Evolutionary conservation across 2,329 filamentous ascomycete species (phyloP).

Genomic region (Monosporascus sp.): DNA sequence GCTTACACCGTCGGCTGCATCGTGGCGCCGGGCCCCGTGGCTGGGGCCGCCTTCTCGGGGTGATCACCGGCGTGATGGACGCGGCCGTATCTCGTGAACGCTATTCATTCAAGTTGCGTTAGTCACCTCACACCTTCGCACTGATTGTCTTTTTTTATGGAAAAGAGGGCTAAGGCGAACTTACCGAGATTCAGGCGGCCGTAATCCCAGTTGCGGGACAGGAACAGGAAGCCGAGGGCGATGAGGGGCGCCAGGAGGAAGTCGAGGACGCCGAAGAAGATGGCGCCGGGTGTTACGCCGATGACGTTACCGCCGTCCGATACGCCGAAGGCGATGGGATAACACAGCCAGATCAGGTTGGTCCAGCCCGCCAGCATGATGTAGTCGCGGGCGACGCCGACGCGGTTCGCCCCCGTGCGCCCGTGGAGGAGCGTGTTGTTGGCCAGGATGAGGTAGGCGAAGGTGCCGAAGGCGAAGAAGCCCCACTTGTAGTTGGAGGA

Average conservation of each 20-base stretch:
- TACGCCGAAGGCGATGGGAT: constrained; percentile 49
- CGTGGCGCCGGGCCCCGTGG: neutral
- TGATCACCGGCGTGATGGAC: constrained; percentile 36
- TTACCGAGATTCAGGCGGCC: constrained; percentile 38
- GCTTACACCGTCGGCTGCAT: neutral
- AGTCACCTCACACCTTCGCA: neutral
- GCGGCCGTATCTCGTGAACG: constrained; percentile 50
- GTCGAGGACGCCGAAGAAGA: constrained; percentile 52
- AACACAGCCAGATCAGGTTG: constrained; percentile 48
- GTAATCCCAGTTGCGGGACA: constrained; percentile 47
- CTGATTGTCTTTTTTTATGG: neutral
- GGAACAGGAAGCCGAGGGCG: constrained; percentile 35
- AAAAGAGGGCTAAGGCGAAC: neutral
- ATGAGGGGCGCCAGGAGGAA: constrained; percentile 40
- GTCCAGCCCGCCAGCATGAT: constrained; percentile 38
- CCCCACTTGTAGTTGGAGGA: constrained; percentile 51
- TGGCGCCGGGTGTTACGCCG: constrained; percentile 36
- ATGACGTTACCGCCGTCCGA: constrained; percentile 48
- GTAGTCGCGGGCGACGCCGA: constrained; percentile 41
- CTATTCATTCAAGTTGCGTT: constrained; percentile 1
- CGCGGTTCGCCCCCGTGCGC: constrained; percentile 30
- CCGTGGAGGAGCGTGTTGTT: constrained; percentile 36
- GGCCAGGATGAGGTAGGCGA: constrained; percentile 41
- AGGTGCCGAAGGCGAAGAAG: constrained; percentile 47
- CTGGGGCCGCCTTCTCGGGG: constrained; percentile 36